Evolutionary conservation across 2,329 filamentous ascomycete genomes (phyloP).

Genomic region (Ascochyta koolunga): DNA sequence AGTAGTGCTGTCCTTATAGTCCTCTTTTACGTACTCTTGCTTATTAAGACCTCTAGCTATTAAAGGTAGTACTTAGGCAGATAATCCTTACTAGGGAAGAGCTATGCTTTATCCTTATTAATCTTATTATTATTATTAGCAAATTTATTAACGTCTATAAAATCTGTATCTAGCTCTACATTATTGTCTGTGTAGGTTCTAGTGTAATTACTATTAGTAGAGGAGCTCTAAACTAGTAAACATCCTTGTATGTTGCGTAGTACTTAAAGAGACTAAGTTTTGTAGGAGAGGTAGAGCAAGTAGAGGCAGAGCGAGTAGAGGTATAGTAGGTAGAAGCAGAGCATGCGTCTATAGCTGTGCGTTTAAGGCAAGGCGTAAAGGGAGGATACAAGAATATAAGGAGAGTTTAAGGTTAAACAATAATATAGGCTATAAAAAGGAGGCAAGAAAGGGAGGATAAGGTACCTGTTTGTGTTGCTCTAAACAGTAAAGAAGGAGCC

Average conservation of each 20-base stretch:
- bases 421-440: conserved; percentile 5
- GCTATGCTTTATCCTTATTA: conserved; percentile 12
- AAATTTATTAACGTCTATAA: conserved; percentile 14
- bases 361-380: conserved; percentile 5
- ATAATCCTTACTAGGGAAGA: conserved; percentile 17
- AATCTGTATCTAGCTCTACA: conserved; percentile 20
- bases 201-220: conserved; percentile 18
- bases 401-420: conserved; percentile 13
- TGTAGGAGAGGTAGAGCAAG: conserved; percentile 1
- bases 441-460: conserved; percentile 1
- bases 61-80: conserved; percentile 24
- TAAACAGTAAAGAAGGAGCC: conserved; percentile 9
- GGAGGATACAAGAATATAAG: conserved; percentile 10
- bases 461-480: conserved; percentile 6
- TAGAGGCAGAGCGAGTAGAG: neutral
- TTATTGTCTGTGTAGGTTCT: conserved; percentile 7
- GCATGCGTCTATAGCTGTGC: conserved; percentile 6
- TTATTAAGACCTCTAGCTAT: conserved; percentile 20
- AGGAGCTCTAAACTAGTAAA: conserved; percentile 13
- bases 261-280: conserved; percentile 4
- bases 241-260: conserved; percentile 11
- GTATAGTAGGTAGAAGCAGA: neutral
- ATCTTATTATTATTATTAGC: conserved; percentile 5
- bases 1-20: conserved; percentile 29
- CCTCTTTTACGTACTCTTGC: conserved; percentile 21